A percentile compares a stretch with the other conserved stretches of the same genome.
Conservation (phyloP, 179 eudicot genomes). For the Spinacia oleracea region DNA sequence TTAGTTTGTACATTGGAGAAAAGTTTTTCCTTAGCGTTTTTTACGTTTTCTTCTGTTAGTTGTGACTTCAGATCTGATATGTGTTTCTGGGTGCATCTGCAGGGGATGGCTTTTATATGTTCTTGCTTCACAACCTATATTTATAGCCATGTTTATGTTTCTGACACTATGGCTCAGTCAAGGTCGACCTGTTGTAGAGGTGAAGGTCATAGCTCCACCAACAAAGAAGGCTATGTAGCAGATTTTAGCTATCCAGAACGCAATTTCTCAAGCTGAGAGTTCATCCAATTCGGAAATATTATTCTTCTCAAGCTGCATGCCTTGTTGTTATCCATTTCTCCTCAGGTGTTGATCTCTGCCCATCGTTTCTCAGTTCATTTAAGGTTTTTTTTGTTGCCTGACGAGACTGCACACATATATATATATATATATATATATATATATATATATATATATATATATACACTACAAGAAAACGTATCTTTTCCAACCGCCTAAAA, state of each 20-base stretch:
- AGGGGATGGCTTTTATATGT: slow-evolving; percentile 80
- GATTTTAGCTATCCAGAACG: slow-evolving; percentile 87
- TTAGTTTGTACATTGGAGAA: no score
- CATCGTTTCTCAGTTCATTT: neutral
- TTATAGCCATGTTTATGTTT: slow-evolving; percentile 61
- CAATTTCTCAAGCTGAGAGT: slow-evolving; percentile 80
- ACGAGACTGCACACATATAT: no score
- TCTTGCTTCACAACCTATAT: slow-evolving; percentile 41
- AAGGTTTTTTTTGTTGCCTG: no score
- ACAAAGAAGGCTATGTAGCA: slow-evolving; percentile 85
- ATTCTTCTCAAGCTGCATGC: slow-evolving; percentile 82
- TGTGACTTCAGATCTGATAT: no score
- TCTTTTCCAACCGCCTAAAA: no score
- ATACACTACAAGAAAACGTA: no score
- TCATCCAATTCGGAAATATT: slow-evolving; percentile 75
- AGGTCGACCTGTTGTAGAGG: slow-evolving; percentile 53
- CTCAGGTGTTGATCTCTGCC: slow-evolving; percentile 52
- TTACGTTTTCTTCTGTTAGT: no score
- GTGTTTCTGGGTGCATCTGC: no score
- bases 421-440: no score
- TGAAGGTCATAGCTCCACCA: slow-evolving; percentile 77
- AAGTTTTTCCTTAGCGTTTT: no score
- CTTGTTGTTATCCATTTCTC: slow-evolving; percentile 68
- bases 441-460: no score
- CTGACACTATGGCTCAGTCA: slow-evolving; percentile 47